phyloP scores from a whole-genome alignment of 345 rosid genomes.

The Adansonia digitata region DNA sequence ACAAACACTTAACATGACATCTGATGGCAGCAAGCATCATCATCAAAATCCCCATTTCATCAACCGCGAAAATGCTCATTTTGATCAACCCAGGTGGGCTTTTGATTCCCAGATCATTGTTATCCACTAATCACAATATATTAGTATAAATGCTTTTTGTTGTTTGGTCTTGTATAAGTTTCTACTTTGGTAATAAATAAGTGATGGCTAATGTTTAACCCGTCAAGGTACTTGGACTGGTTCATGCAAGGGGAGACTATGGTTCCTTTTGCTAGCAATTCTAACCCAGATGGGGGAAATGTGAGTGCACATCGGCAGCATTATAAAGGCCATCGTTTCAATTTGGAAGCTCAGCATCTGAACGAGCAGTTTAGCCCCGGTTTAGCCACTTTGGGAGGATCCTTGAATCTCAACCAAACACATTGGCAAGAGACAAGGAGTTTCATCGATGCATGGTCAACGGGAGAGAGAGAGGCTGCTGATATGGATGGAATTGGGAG shows the following conservation, averaged over 20 bases:
- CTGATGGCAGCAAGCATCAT: slow-evolving; percentile 17
- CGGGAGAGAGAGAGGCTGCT: slow-evolving; percentile 10
- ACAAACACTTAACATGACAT: slow-evolving; percentile 12
- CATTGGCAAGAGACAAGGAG: slow-evolving; percentile 53
- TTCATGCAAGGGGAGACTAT: slow-evolving; percentile 50
- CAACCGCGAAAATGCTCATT: slow-evolving; percentile 23
- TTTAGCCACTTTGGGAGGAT: slow-evolving; percentile 27
- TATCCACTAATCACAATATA: no score
- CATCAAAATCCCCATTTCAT: slow-evolving; percentile 28
- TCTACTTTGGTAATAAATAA: not conserved
- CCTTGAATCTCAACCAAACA: slow-evolving; percentile 29
- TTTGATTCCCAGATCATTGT: no score
- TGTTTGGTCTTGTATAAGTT: no score
- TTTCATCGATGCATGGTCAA: slow-evolving; percentile 56
- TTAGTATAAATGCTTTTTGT: no score
- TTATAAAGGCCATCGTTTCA: slow-evolving; percentile 24
- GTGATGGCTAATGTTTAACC: slow-evolving; percentile 12
- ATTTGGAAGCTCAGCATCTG: slow-evolving; percentile 26
- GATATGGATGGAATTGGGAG: slow-evolving; percentile 23
- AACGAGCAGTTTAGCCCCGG: slow-evolving; percentile 32
- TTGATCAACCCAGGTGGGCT: slow-evolving; percentile 55
- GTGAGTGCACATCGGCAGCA: no score
- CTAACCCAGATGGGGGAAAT: slow-evolving; percentile 33
- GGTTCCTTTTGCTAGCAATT: slow-evolving; percentile 23
- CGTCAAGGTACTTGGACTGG: slow-evolving; percentile 76